phyloP scores from a whole-genome alignment of 139 green algal species.

The Haematococcus sp. region DNA sequence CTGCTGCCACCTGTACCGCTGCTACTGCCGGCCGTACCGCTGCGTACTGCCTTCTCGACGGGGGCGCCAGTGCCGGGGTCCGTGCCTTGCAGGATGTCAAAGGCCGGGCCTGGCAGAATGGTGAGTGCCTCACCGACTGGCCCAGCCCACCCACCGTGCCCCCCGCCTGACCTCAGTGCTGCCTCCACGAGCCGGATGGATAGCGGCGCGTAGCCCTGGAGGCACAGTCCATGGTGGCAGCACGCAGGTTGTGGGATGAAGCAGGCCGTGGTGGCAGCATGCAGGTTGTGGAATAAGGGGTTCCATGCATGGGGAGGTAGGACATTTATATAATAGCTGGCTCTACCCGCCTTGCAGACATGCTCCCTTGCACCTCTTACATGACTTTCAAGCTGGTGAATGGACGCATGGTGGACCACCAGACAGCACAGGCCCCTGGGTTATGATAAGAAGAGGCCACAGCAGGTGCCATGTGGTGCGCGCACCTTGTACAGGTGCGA shows the following conservation, averaged over 20 bases:
- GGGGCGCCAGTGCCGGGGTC: slow-evolving; percentile 17
- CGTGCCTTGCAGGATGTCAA: slow-evolving; percentile 68
- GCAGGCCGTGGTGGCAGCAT: too few species aligned
- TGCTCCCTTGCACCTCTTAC: too few species aligned
- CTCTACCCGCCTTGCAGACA: too few species aligned
- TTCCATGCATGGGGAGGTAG: too few species aligned
- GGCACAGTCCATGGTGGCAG: slow-evolving; percentile 18
- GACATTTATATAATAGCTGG: too few species aligned
- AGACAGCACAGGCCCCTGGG: too few species aligned
- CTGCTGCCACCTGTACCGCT: not conserved
- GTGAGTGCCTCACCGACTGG: slow-evolving; percentile 51
- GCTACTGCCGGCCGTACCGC: not conserved
- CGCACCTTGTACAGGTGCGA: slow-evolving; percentile 7
- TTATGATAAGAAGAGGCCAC: too few species aligned
- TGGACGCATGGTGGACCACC: too few species aligned
- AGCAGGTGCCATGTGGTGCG: not conserved
- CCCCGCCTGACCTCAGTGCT: slow-evolving; percentile 41
- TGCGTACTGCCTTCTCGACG: not conserved
- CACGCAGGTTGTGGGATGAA: too few species aligned
- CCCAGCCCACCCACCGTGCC: slow-evolving; percentile 10
- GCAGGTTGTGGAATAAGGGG: too few species aligned
- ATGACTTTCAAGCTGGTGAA: too few species aligned
- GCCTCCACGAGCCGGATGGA: slow-evolving; percentile 81
- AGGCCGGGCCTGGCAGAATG: slow-evolving; percentile 69
- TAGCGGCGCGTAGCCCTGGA: slow-evolving; percentile 84